A percentile compares a stretch with the other conserved stretches of the same genome.
Conservation (phyloP, 306 rosid genomes). For the Carpinus fangiana region DNA sequence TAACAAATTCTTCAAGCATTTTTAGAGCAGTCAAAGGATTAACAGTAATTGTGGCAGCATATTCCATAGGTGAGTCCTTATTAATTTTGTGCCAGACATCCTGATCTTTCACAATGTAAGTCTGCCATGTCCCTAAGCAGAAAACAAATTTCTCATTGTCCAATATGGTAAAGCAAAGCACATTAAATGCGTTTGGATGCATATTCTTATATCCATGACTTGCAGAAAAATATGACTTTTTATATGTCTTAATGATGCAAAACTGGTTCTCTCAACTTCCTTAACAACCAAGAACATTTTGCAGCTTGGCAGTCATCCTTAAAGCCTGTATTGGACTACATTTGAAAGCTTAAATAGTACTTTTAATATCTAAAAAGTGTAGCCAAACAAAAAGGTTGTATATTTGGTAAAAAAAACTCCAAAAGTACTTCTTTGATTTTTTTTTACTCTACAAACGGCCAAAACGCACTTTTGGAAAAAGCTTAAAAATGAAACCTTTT, state of each 20-base stretch:
- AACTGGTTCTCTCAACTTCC: not conserved
- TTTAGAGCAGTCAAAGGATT: slow-evolving; percentile 88
- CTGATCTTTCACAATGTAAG: slow-evolving; percentile 75
- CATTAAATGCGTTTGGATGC: not conserved
- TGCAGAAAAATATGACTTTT: not conserved
- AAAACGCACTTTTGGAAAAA: too few relatives aligned
- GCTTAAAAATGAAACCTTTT: too few relatives aligned
- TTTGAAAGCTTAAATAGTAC: too few relatives aligned
- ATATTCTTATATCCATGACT: not conserved
- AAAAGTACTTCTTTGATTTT: too few relatives aligned
- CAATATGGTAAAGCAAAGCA: slow-evolving; percentile 5
- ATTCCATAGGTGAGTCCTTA: slow-evolving; percentile 74
- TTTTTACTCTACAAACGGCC: too few relatives aligned
- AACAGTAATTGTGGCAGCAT: slow-evolving; percentile 84
- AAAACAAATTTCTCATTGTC: slow-evolving; percentile 6
- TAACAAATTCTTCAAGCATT: slow-evolving; percentile 76
- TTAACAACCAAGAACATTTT: not conserved
- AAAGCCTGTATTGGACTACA: too few relatives aligned
- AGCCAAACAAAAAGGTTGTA: too few relatives aligned
- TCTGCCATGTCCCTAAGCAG: slow-evolving; percentile 86
- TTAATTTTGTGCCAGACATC: slow-evolving; percentile 71
- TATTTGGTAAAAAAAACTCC: too few relatives aligned
- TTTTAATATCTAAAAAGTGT: too few relatives aligned
- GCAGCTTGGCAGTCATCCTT: not conserved
- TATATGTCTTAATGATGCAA: not conserved